Conservation (phyloP, 106 monocot genomes). For the Dioscorea zingiberensis region DNA sequence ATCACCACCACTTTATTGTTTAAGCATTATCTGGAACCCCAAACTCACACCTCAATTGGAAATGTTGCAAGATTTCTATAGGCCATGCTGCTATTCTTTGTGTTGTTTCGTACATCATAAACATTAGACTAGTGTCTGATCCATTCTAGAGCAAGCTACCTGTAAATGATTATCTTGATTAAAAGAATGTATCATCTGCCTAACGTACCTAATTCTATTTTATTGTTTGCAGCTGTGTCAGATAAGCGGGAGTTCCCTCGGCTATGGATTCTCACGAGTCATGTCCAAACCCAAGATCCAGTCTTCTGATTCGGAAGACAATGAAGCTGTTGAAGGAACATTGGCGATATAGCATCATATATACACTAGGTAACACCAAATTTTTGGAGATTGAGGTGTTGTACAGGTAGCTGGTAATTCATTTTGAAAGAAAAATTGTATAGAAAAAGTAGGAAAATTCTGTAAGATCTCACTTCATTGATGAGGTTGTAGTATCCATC, state of each 20-base stretch:
- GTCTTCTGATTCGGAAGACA: constrained; percentile 65
- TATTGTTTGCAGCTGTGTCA: constrained; percentile 58
- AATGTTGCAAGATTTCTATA: too few species aligned
- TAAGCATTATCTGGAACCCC: background rate
- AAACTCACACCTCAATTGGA: too few species aligned
- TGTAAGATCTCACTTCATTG: too few species aligned
- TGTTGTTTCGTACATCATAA: background rate
- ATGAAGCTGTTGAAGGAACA: constrained; percentile 53
- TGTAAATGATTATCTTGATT: background rate
- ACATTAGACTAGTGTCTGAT: background rate
- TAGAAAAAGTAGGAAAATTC: too few species aligned
- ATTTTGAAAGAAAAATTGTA: too few species aligned
- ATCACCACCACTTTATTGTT: background rate
- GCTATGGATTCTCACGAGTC: constrained; percentile 80
- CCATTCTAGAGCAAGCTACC: background rate
- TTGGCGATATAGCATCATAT: constrained; percentile 44
- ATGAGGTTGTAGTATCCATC: too few species aligned
- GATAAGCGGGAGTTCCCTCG: constrained; percentile 77
- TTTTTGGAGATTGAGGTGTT: too few species aligned
- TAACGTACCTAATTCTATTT: background rate
- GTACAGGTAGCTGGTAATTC: too few species aligned
- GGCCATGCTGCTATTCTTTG: background rate
- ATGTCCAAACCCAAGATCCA: constrained; percentile 55
- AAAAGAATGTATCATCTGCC: too few species aligned
- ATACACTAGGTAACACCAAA: too few species aligned